Evolutionary conservation across 2,329 filamentous ascomycete species (phyloP), one percentile per base, ranked within the genome.

Genomic region (Alternaria rosae): DNA sequence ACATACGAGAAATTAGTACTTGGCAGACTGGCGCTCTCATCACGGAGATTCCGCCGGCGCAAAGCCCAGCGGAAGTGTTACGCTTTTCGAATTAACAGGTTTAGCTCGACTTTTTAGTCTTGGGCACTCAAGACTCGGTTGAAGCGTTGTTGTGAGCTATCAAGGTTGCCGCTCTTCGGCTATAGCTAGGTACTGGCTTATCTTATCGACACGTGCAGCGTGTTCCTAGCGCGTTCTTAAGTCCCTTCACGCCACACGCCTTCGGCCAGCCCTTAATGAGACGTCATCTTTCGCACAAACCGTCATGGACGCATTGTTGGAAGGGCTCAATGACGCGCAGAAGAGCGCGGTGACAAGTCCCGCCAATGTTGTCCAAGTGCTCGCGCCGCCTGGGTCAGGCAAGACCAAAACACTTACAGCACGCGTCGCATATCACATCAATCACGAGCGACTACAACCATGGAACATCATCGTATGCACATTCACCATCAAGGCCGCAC

Each of bases 361-460:
- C 5, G 85, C 88, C 10, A 80, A 85, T 12, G 84, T 89, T 3
- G 74, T 89, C 3, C 87, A 89, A 73, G 86, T 89, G 4, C 85
- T 89, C 30, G 87, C 87, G 7, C 86, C 87, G 54, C 88, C 88
- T 23, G 88, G 88, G 32, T 90, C 88, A 64, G 94, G 95, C 20
- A 98, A 99, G 81, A 99, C 94, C 13, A 96, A 97, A 79, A 98
- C 95, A 1, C 85, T 99, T 56, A 97, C 94, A 0, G 92, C 94
- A 45, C 91, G 95, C 65, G 93, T 97, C 60, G 94, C 94, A 70
- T 96, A 94, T 85, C 88, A 97, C 28, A 86, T 97, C 56, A 87
- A 90, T 53, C 85, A 91, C 71, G 82, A 88, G 70, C 88, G 89
- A 43, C 87, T 92, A 70, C 86, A 88, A 59, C 94, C 94, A 73